phyloP scores from a whole-genome alignment of 1,284 basidiomycete genomes.

The Acaromyces ingoldii region DNA sequence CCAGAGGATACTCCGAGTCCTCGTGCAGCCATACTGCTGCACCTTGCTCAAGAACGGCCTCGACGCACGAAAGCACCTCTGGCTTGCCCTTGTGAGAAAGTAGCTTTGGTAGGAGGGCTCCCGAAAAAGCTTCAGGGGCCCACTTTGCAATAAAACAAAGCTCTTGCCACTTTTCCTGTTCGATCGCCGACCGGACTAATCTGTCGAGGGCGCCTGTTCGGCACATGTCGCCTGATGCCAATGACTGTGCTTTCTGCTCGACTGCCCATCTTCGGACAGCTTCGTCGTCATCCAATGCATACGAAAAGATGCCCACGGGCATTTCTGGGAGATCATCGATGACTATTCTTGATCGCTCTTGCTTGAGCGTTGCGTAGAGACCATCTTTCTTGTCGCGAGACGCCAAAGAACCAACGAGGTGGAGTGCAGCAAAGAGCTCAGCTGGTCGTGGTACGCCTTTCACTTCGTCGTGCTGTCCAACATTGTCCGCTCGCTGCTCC shows the following conservation, averaged over 20 bases:
- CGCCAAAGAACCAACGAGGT: conserved; percentile 14
- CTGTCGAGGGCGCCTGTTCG: neutral
- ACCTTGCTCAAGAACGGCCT: conserved; percentile 10
- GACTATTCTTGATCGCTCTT: conserved; percentile 15
- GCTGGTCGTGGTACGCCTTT: conserved; percentile 10
- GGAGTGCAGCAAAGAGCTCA: conserved; percentile 25
- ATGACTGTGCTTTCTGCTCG: conserved; percentile 4
- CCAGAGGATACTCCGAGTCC: conserved; percentile 21
- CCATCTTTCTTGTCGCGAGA: conserved; percentile 8
- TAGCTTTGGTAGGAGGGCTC: conserved; percentile 4
- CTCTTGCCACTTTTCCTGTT: neutral
- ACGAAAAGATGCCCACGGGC: conserved; percentile 22
- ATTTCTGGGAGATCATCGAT: conserved; percentile 21
- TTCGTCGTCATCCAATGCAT: conserved; percentile 21
- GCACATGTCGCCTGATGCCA: neutral
- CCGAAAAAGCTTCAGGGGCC: neutral
- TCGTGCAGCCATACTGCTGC: conserved; percentile 17
- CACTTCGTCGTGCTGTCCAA: neutral
- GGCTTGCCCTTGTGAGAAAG: conserved; percentile 7
- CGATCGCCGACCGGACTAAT: neutral
- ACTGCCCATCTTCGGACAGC: conserved; percentile 21
- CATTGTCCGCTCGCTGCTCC: neutral
- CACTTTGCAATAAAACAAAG: neutral
- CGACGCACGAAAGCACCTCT: neutral
- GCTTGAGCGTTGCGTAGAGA: conserved; percentile 18